These are phyloP conservation scores for Crithidia thermophila DNA, from an alignment of 208 protist species.

Conservation along the genomic window DNA sequence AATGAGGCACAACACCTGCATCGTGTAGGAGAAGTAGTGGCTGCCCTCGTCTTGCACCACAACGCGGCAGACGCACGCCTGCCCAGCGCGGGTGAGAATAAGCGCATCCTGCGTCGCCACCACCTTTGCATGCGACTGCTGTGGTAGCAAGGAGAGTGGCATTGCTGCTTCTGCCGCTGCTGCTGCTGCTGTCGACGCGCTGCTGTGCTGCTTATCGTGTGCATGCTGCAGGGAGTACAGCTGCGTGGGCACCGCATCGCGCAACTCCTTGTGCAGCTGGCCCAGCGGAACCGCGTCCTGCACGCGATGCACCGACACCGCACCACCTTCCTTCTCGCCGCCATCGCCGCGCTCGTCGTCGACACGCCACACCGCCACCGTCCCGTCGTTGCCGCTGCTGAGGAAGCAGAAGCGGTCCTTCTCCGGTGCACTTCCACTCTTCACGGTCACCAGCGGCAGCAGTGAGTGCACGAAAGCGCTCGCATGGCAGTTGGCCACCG, in stretches of 20 bases:
- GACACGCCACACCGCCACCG: conserved; percentile 58
- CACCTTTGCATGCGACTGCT: background rate
- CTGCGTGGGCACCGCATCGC: conserved; percentile 38
- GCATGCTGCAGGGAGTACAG: conserved; percentile 19
- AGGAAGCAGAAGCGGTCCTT: conserved; percentile 27
- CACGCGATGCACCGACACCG: conserved; percentile 19
- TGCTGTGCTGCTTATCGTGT: background rate
- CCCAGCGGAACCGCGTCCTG: conserved; percentile 20
- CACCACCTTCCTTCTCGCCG: background rate
- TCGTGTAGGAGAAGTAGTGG: conserved; percentile 6
- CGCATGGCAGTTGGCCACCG: conserved; percentile 54
- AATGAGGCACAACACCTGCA: conserved; percentile 38
- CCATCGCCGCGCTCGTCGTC: conserved; percentile 10
- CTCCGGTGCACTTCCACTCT: background rate
- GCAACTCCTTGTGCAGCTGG: conserved; percentile 23
- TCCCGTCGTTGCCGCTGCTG: conserved; percentile 77
- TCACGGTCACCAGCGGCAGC: conserved; percentile 24
- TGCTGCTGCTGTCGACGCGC: background rate
- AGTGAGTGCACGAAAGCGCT: conserved; percentile 65
- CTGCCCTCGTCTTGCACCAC: conserved; percentile 29
- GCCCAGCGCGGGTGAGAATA: conserved; percentile 35
- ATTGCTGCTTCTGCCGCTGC: background rate
- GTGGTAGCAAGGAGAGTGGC: background rate
- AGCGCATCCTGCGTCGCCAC: conserved; percentile 33
- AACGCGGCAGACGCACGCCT: conserved; percentile 34